Percentiles rank a stretch among this genome's conserved stretches.
These are phyloP conservation scores for Gomphus bonarii DNA, from an alignment of 1,284 basidiomycete species.

Conservation along the genomic window DNA sequence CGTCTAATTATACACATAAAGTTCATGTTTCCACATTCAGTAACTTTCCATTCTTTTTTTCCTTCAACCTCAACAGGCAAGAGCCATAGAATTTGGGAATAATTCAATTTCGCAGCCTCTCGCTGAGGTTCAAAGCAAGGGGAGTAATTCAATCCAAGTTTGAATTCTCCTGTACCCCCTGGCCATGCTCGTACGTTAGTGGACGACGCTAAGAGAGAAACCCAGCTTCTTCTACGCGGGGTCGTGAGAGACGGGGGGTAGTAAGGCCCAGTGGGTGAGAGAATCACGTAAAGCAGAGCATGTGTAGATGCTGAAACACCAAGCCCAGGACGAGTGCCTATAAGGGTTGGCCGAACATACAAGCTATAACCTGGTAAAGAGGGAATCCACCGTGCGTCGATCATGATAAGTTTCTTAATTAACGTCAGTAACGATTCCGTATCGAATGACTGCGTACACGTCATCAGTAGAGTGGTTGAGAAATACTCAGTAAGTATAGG, in stretches of 20 bases:
- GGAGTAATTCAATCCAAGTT: constrained; percentile 64
- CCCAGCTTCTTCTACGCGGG: constrained; percentile 34
- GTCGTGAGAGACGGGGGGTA: constrained; percentile 38
- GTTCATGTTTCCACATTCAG: constrained; percentile 63
- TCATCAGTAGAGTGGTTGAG: background rate
- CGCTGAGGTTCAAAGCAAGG: constrained; percentile 58
- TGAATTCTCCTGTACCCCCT: constrained; percentile 61
- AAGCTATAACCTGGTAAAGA: constrained; percentile 55
- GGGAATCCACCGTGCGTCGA: constrained; percentile 75
- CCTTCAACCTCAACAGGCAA: constrained; percentile 23
- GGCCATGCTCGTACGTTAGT: constrained; percentile 76
- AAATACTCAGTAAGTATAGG: background rate
- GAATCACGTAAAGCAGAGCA: constrained; percentile 63
- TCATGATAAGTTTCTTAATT: constrained; percentile 56
- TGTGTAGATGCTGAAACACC: constrained; percentile 61
- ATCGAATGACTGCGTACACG: constrained; percentile 44
- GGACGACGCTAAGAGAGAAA: constrained; percentile 61
- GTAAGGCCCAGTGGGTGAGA: constrained; percentile 61
- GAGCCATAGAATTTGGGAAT: constrained; percentile 58
- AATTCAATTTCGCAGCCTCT: constrained; percentile 54
- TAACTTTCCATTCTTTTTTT: constrained; percentile 23
- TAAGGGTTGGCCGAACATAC: constrained; percentile 76
- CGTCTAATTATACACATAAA: constrained; percentile 47
- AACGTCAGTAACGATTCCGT: constrained; percentile 50
- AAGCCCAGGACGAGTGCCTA: constrained; percentile 67